phyloP scores from a whole-genome alignment of 176 grass and related monocot genomes.

The Musa beccarii region DNA sequence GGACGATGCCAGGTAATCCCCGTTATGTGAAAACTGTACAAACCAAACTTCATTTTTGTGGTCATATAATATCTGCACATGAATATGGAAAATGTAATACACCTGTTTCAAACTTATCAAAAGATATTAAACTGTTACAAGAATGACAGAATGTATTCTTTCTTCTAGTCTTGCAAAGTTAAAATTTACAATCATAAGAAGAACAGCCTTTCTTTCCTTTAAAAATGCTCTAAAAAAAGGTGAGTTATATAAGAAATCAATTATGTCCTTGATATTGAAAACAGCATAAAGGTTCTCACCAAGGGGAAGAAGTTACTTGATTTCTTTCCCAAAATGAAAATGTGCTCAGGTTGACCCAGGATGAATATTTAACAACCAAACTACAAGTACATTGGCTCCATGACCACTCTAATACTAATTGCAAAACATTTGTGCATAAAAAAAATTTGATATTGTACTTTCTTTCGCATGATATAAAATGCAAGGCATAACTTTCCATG shows the following conservation, averaged over 20 bases:
- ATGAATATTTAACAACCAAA: background rate
- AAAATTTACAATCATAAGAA: background rate
- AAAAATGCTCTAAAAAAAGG: background rate
- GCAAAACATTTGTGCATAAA: background rate
- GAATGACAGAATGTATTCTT: background rate
- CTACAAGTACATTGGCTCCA: background rate
- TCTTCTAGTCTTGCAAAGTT: background rate
- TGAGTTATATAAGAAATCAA: background rate
- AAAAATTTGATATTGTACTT: background rate
- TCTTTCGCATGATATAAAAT: background rate
- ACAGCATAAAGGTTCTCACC: background rate
- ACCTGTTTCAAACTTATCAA: background rate
- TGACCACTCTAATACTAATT: background rate
- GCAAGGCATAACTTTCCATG: too few relatives aligned
- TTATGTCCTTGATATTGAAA: background rate
- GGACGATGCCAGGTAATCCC: conserved; percentile 79
- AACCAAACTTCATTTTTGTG: conserved; percentile 99
- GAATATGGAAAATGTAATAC: conserved; percentile 36
- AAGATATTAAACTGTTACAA: background rate
- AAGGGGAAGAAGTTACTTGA: background rate
- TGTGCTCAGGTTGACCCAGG: background rate
- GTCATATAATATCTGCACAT: conserved; percentile 77
- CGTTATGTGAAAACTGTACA: conserved; percentile 95
- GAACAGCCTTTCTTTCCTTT: background rate
- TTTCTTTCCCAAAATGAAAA: background rate